Conservation (phyloP, 2,329 filamentous ascomycete species). For the Calonectria hongkongensis region DNA sequence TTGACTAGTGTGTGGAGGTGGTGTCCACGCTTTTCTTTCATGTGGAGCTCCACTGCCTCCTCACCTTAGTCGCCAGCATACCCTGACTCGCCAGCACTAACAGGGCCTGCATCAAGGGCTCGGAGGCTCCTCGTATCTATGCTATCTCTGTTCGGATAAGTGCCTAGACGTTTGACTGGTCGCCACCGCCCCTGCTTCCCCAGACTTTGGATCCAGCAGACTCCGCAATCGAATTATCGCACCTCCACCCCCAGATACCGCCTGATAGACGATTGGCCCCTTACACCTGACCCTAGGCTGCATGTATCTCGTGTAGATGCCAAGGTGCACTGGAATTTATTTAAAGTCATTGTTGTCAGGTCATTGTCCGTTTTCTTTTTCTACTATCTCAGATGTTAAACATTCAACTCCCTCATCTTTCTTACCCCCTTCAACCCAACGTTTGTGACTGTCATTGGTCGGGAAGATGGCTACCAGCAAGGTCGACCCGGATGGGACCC, state of each 20-base stretch:
- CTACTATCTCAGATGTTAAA: too few species aligned
- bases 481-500: background rate
- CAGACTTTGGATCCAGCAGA: conserved; percentile 1
- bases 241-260: conserved; percentile 23
- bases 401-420: background rate
- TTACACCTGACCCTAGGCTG: background rate
- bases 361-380: background rate
- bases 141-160: conserved; percentile 13
- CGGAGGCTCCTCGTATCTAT: conserved; percentile 19
- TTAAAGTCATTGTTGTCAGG: background rate
- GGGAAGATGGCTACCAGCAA: conserved; percentile 9
- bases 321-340: background rate
- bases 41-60: conserved; percentile 24
- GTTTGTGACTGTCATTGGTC: background rate
- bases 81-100: conserved; percentile 9
- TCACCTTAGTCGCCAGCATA: conserved; percentile 2
- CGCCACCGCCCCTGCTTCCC: conserved; percentile 19
- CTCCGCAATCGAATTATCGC: conserved; percentile 9
- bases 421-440: background rate
- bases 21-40: background rate
- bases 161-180: conserved; percentile 5
- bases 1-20: background rate
- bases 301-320: background rate
- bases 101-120: background rate
- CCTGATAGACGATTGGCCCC: conserved; percentile 7